Base-by-base conservation (phyloP, 2,329 filamentous ascomycete species). In the Xylariaceae sp. region DNA sequence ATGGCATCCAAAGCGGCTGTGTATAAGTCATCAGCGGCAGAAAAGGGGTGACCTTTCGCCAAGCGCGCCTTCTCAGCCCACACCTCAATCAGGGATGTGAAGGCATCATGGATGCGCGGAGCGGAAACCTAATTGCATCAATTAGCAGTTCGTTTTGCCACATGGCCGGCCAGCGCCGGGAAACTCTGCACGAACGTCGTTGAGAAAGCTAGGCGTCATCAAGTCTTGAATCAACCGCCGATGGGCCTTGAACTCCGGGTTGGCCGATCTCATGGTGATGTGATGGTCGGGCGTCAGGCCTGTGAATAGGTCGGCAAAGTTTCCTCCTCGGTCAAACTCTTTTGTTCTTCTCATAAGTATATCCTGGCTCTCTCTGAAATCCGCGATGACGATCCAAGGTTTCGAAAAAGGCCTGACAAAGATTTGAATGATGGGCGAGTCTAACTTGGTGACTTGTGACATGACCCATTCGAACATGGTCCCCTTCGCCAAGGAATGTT, bases 141-240 rank as follows among this genome's bases (percentile, higher is more conserved):
- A n/a, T n/a, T n/a, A n/a, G n/a, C n/a, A n/a, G n/a, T n/a, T n/a
- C n/a, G n/a, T n/a, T n/a, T n/a, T n/a, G n/a, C n/a, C n/a, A n/a
- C n/a, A n/a, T n/a, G n/a, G n/a, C n/a, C n/a, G n/a, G n/a, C n/a
- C n/a, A n/a, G n/a, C n/a, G n/a, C n/a, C n/a, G n/a, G n/a, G n/a
- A n/a, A n/a, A n/a, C n/a, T n/a, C n/a, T n/a, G n/a, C n/a, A n/a
- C n/a, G n/a, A n/a, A 47, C 52, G 19, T 53, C 49, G 39, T 66
- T 53, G 12, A 71, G 51, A 43, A 71, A 71, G 14, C 38, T 54
- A 0, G 67, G 63, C 5, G 65, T 59, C 68, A 71, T 68, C 5
- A 71, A 56, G 33, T 70, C 68, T 40, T 62, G 59, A 5, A 68
- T 51, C 2, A 71, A 58, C 38, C 64, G 59, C 42, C 61, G 64